phyloP scores from a whole-genome alignment of 2,329 filamentous ascomycete species.

The Ophiostoma perfectum region DNA sequence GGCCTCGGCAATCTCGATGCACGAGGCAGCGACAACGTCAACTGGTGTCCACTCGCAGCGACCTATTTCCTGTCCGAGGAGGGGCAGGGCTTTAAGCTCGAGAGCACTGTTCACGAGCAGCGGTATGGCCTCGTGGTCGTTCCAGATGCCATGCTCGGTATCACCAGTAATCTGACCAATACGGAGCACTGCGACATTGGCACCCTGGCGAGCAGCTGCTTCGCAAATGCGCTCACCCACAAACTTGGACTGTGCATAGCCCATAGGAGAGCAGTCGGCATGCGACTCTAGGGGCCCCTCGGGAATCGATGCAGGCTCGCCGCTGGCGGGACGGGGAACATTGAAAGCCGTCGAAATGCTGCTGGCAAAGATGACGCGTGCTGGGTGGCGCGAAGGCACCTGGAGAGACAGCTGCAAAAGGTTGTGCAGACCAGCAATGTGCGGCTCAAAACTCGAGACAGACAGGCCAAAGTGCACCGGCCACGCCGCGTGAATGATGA shows the following conservation, averaged over 20 bases:
- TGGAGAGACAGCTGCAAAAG: conserved; percentile 36
- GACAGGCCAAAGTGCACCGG: conserved; percentile 48
- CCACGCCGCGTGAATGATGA: conserved; percentile 45
- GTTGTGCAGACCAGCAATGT: conserved; percentile 40
- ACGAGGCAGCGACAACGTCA: conserved; percentile 39
- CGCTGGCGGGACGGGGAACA: conserved; percentile 15
- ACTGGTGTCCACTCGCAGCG: conserved; percentile 42
- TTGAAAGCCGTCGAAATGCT: conserved; percentile 24
- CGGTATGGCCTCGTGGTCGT: conserved; percentile 47
- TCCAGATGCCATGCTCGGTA: conserved; percentile 45
- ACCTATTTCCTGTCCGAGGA: conserved; percentile 37
- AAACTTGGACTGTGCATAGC: conserved; percentile 25
- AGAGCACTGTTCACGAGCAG: conserved; percentile 45
- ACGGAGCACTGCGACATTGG: conserved; percentile 36
- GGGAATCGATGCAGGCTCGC: conserved; percentile 8
- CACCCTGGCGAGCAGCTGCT: conserved; percentile 20
- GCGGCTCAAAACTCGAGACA: conserved; percentile 41
- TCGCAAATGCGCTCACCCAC: conserved; percentile 24
- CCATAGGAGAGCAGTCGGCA: conserved; percentile 12
- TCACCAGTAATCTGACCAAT: conserved; percentile 50
- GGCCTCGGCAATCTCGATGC: conserved; percentile 35
- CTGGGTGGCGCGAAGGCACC: conserved; percentile 16
- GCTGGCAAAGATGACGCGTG: conserved; percentile 25
- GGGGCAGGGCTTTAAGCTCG: conserved; percentile 42
- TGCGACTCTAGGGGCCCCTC: conserved; percentile 19